Evolutionary conservation across 164 flowering plant species (phyloP).

Genomic region (Tinospora cordifolia): DNA sequence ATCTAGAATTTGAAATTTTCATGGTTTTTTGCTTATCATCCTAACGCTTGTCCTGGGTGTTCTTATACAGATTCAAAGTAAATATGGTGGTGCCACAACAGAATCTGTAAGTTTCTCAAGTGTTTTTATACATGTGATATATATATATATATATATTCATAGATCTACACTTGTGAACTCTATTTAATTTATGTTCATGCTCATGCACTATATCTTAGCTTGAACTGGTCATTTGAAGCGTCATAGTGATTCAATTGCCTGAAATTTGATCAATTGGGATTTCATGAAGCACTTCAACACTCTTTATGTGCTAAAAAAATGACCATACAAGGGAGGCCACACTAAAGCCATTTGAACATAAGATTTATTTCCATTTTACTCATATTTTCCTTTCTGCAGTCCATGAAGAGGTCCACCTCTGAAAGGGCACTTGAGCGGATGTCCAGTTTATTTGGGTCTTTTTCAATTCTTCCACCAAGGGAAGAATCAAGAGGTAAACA

Average conservation of each 20-base stretch:
- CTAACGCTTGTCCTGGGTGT: slow-evolving; percentile 8
- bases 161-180: not conserved
- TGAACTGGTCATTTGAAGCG: not conserved
- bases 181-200: not conserved
- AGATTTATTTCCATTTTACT: slow-evolving; percentile 1
- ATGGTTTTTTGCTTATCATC: slow-evolving; percentile 4
- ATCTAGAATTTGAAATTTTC: not conserved
- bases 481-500: slow-evolving; percentile 52
- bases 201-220: no score
- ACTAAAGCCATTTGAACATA: not conserved
- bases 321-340: not conserved
- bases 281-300: not conserved
- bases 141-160: not conserved
- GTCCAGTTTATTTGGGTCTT: slow-evolving; percentile 66
- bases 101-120: slow-evolving; percentile 52
- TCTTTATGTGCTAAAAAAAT: not conserved
- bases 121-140: not conserved
- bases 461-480: slow-evolving; percentile 49
- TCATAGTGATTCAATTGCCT: not conserved
- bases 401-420: slow-evolving; percentile 67
- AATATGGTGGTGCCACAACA: slow-evolving; percentile 53
- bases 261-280: not conserved
- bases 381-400: slow-evolving; percentile 30
- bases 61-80: slow-evolving; percentile 67
- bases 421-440: slow-evolving; percentile 66